Percentiles rank a stretch among this genome's conserved stretches.
Evolutionary conservation across 2,329 filamentous ascomycete species (phyloP).

Genomic region (Albophoma yamanashiensis): DNA sequence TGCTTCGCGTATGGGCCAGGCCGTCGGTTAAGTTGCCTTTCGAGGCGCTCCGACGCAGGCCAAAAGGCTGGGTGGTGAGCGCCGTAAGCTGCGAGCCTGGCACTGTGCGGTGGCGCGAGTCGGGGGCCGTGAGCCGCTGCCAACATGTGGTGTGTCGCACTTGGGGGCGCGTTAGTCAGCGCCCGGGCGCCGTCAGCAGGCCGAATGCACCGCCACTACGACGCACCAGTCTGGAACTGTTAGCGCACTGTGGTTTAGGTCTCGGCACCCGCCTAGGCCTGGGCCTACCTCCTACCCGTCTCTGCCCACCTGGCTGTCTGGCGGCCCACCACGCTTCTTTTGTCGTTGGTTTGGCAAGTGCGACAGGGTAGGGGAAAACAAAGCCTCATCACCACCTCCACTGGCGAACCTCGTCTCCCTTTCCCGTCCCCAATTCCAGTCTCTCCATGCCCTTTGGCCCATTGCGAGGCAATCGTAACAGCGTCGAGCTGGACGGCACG

Average conservation of each 20-base stretch:
- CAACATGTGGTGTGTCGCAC: background rate
- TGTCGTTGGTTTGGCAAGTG: slow-evolving; percentile 17
- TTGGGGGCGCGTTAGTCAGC: background rate
- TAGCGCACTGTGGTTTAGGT: slow-evolving; percentile 1
- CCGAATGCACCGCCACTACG: background rate
- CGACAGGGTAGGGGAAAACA: slow-evolving; percentile 28
- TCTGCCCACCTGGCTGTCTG: slow-evolving; percentile 3
- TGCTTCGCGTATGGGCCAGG: background rate
- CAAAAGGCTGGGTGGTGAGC: background rate
- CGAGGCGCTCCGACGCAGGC: background rate
- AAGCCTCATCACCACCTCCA: slow-evolving; percentile 28
- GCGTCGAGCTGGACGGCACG: slow-evolving; percentile 24
- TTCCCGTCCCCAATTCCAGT: slow-evolving; percentile 10
- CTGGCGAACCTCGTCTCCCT: slow-evolving; percentile 13
- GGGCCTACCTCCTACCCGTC: slow-evolving; percentile 2
- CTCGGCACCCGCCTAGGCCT: background rate
- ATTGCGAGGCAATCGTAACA: slow-evolving; percentile 28
- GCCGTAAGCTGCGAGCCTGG: background rate
- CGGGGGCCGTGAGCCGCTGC: background rate
- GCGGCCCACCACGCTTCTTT: slow-evolving; percentile 15
- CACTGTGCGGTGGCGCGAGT: background rate
- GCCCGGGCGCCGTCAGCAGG: background rate
- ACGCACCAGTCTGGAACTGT: background rate
- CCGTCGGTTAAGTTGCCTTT: background rate
- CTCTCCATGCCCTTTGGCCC: slow-evolving; percentile 23